A percentile compares a stretch with the other conserved stretches of the same genome.
These are phyloP conservation scores for Oenanthe javanica DNA, from an alignment of 140 eudicot species.

Conservation along the genomic window DNA sequence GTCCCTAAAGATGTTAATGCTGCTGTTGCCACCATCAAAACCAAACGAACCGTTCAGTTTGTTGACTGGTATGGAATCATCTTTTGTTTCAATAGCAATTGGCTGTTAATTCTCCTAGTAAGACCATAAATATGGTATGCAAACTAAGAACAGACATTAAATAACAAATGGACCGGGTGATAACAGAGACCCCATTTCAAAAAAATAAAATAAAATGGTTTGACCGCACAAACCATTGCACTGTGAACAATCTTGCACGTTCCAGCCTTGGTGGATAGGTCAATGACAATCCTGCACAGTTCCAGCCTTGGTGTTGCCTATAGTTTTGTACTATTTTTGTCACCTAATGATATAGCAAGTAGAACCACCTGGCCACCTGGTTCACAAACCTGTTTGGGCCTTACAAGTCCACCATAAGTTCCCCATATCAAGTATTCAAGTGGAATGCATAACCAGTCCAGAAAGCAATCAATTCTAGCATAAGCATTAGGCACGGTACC, in stretches of 20 bases:
- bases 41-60: constrained; percentile 12
- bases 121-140: background rate
- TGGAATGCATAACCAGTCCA: too few relatives aligned
- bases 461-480: background rate
- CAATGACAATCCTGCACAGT: background rate
- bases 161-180: background rate
- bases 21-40: constrained; percentile 12
- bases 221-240: background rate
- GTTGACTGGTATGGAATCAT: background rate
- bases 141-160: background rate
- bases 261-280: background rate
- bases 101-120: background rate
- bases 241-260: background rate
- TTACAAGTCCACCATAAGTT: too few relatives aligned
- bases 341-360: background rate
- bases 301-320: background rate
- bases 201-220: too few relatives aligned
- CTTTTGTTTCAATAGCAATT: background rate
- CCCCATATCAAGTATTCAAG: too few relatives aligned
- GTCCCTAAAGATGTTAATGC: constrained; percentile 12
- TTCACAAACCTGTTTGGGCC: too few relatives aligned
- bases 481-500: background rate
- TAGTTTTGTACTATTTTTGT: background rate
- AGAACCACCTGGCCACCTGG: too few relatives aligned
- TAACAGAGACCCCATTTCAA: background rate